Evolutionary conservation across 495 filamentous ascomycete species (phyloP).

Genomic region (Podospora pseudopauciseta): DNA sequence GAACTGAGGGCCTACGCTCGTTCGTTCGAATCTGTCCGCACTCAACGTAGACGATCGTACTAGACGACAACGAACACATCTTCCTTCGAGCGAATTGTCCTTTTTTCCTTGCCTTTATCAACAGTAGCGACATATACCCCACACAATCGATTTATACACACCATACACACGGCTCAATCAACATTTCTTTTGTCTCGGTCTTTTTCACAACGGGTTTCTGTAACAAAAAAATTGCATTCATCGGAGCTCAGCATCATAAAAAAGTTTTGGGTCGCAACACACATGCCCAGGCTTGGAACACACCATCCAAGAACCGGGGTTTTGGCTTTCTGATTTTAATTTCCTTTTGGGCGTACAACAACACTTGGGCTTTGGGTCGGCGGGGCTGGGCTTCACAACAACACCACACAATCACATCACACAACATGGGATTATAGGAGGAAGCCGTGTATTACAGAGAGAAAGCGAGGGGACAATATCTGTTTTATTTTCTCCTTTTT

Average conservation of each 20-base stretch:
- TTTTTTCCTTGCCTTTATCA: background rate
- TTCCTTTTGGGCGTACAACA: slow-evolving; percentile 26
- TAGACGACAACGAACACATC: slow-evolving; percentile 14
- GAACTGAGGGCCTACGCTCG: slow-evolving; percentile 83
- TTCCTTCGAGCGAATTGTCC: slow-evolving; percentile 18
- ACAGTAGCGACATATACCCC: slow-evolving; percentile 33
- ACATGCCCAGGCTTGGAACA: slow-evolving; percentile 24
- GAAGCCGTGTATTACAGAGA: background rate
- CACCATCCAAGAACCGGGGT: slow-evolving; percentile 14
- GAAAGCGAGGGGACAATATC: background rate
- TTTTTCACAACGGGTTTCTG: slow-evolving; percentile 31
- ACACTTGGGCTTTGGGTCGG: slow-evolving; percentile 16
- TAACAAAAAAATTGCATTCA: slow-evolving; percentile 50
- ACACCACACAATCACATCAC: background rate
- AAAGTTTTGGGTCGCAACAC: slow-evolving; percentile 31
- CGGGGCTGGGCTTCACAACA: background rate
- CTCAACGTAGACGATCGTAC: slow-evolving; percentile 50
- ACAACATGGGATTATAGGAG: background rate
- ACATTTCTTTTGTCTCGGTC: slow-evolving; percentile 33
- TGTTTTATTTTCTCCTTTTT: background rate
- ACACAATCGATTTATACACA: slow-evolving; percentile 27
- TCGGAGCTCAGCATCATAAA: slow-evolving; percentile 53
- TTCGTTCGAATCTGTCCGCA: slow-evolving; percentile 78
- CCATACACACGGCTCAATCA: slow-evolving; percentile 26
- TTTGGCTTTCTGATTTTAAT: slow-evolving; percentile 30